These are phyloP conservation scores for Posidonia australis DNA, from an alignment of 106 monocot species.

Conservation along the genomic window DNA sequence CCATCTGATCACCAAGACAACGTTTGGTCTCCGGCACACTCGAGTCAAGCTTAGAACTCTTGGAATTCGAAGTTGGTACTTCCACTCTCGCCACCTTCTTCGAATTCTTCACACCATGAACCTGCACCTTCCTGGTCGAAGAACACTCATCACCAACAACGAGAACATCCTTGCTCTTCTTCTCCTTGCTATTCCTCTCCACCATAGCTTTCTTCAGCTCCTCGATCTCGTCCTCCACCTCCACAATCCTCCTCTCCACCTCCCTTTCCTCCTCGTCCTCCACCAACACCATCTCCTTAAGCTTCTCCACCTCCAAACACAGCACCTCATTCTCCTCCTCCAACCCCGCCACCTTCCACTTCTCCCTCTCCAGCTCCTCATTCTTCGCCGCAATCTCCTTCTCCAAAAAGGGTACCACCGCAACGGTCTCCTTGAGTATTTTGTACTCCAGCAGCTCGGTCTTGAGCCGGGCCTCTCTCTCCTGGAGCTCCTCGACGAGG, in stretches of 20 bases:
- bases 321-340: slow-evolving; percentile 53
- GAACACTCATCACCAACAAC: slow-evolving; percentile 31
- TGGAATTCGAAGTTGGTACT: not conserved
- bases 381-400: slow-evolving; percentile 36
- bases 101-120: not conserved
- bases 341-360: slow-evolving; percentile 14
- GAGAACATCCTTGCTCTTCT: not conserved
- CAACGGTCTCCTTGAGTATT: slow-evolving; percentile 73
- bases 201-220: slow-evolving; percentile 22
- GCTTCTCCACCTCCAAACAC: slow-evolving; percentile 24
- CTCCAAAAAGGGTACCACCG: slow-evolving; percentile 87
- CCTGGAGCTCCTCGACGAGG: slow-evolving; percentile 73
- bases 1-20: slow-evolving; percentile 3
- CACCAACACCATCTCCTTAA: slow-evolving; percentile 8
- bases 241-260: slow-evolving; percentile 36
- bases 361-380: slow-evolving; percentile 37
- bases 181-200: slow-evolving; percentile 7
- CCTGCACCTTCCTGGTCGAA: slow-evolving; percentile 35
- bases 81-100: no score
- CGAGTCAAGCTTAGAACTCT: no score
- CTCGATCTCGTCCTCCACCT: slow-evolving; percentile 40
- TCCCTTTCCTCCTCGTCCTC: slow-evolving; percentile 27
- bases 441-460: slow-evolving; percentile 91
- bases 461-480: slow-evolving; percentile 63
- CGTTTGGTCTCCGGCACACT: no score